phyloP scores from a whole-genome alignment of 768 basidiomycete genomes.

The Pleurotus pulmonarius region DNA sequence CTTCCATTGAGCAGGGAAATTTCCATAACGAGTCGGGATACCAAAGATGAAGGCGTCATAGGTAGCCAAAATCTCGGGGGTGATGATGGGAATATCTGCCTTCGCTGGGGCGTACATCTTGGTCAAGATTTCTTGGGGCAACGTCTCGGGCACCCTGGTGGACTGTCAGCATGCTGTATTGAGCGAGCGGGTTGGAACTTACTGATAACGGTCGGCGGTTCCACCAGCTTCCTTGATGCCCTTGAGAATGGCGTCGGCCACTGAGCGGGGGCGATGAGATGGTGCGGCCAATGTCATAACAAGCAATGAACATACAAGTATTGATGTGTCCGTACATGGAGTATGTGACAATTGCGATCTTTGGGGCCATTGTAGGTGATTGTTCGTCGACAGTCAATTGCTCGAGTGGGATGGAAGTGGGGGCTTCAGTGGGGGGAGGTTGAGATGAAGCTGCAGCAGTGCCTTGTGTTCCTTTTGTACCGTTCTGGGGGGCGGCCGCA shows the following conservation, averaged over 20 bases:
- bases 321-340: constrained; percentile 55
- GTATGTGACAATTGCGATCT: constrained; percentile 50
- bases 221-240: constrained; percentile 37
- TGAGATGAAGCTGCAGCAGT: background rate
- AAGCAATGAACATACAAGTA: constrained; percentile 31
- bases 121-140: constrained; percentile 51
- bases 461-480: constrained; percentile 4
- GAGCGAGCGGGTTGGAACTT: constrained; percentile 8
- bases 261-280: constrained; percentile 14
- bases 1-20: constrained; percentile 71
- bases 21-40: constrained; percentile 73
- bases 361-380: constrained; percentile 20
- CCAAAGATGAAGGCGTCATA: constrained; percentile 71
- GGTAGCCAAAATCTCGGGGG: constrained; percentile 40
- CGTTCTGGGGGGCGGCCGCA: background rate
- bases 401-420: background rate
- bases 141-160: constrained; percentile 59
- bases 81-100: constrained; percentile 55
- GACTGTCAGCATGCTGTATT: background rate
- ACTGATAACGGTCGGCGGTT: constrained; percentile 38
- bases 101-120: constrained; percentile 62
- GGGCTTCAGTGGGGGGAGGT: background rate
- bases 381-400: background rate
- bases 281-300: no score
- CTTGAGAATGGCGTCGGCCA: constrained; percentile 34